Conservation (phyloP, 225 moss, liverwort and hornwort species). For the Sphagnum tenellum region DNA sequence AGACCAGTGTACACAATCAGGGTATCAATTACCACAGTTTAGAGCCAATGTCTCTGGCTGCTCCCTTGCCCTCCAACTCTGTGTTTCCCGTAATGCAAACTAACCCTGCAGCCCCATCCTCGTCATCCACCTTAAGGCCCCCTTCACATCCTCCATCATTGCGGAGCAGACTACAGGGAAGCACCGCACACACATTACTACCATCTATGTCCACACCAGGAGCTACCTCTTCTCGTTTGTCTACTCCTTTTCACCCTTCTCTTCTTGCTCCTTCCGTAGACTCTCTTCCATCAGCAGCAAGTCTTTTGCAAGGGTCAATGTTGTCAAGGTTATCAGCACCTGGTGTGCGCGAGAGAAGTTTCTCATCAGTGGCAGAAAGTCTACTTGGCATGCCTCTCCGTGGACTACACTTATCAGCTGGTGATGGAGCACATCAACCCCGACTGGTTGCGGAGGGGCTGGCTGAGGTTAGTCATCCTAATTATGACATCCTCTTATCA, state of each 20-base stretch:
- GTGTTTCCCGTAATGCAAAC: conserved; percentile 28
- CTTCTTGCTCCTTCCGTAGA: conserved; percentile 56
- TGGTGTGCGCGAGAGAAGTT: conserved; percentile 45
- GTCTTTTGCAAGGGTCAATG: conserved; percentile 57
- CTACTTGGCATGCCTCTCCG: conserved; percentile 65
- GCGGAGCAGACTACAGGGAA: conserved; percentile 52
- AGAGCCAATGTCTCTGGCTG: conserved; percentile 22
- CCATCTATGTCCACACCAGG: conserved; percentile 52
- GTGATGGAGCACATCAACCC: conserved; percentile 67
- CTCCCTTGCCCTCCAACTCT: conserved; percentile 26
- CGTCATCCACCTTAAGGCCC: conserved; percentile 53
- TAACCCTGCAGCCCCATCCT: conserved; percentile 23
- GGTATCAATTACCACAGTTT: conserved; percentile 29
- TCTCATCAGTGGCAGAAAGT: conserved; percentile 60
- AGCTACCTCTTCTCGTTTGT: conserved; percentile 56
- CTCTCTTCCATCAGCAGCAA: conserved; percentile 44
- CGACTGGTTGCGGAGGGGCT: conserved; percentile 71
- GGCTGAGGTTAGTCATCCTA: conserved; percentile 50
- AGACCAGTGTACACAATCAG: conserved; percentile 47
- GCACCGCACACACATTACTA: conserved; percentile 42
- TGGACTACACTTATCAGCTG: conserved; percentile 51
- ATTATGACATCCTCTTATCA: no score
- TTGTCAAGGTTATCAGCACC: conserved; percentile 56
- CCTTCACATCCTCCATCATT: conserved; percentile 65
- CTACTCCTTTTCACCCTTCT: conserved; percentile 37